phyloP scores from a whole-genome alignment of 345 rosid species.

The Boechera divaricarpa region DNA sequence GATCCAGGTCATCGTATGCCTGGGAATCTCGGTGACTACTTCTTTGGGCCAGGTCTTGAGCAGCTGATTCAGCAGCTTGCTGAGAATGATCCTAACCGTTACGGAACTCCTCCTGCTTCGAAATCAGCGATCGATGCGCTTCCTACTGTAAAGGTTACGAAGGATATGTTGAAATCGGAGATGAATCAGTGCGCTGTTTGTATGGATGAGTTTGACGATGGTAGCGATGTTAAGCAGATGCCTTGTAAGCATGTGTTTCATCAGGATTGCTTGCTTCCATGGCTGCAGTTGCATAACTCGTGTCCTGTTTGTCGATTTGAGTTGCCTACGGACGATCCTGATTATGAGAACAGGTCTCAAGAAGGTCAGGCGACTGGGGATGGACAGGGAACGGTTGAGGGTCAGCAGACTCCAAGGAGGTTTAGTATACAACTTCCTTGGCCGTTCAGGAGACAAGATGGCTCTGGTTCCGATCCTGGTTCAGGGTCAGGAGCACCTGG shows the following conservation, averaged over 20 bases:
- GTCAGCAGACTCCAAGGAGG: conserved; percentile 56
- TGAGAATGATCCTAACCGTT: conserved; percentile 75
- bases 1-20: conserved; percentile 46
- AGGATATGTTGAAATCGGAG: conserved; percentile 55
- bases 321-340: conserved; percentile 78
- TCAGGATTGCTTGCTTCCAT: conserved; percentile 68
- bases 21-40: conserved; percentile 66
- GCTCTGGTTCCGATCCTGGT: conserved; percentile 48
- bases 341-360: conserved; percentile 57
- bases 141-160: conserved; percentile 55
- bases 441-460: conserved; percentile 54
- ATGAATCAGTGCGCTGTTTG: conserved; percentile 76
- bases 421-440: conserved; percentile 74
- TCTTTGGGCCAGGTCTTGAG: conserved; percentile 78
- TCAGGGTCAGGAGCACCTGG: conserved; percentile 47
- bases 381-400: conserved; percentile 32
- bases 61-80: conserved; percentile 79
- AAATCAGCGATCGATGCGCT: conserved; percentile 62
- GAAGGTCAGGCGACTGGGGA: conserved; percentile 35
- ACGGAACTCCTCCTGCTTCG: conserved; percentile 84
- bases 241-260: conserved; percentile 81
- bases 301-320: conserved; percentile 79
- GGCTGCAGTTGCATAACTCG: conserved; percentile 76
- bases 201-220: conserved; percentile 68
- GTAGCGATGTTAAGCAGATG: conserved; percentile 60